Evolutionary conservation across 495 filamentous ascomycete species (phyloP).

Genomic region (Venustampulla echinocandica): DNA sequence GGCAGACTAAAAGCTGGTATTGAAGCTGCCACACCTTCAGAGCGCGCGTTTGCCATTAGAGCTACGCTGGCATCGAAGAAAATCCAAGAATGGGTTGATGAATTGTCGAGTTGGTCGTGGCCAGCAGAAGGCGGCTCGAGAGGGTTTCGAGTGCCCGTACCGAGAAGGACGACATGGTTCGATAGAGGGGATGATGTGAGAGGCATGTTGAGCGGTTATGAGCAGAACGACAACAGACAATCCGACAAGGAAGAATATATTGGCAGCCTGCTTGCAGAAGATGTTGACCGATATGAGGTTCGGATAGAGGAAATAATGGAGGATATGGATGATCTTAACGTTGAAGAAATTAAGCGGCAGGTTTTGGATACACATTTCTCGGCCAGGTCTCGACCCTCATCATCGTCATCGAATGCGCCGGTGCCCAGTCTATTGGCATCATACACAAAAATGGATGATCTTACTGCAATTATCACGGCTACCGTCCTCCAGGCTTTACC

Average conservation of each 20-base stretch:
- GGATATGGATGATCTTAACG: slow-evolving; percentile 67
- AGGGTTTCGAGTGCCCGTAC: slow-evolving; percentile 43
- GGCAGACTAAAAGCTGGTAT: slow-evolving; percentile 53
- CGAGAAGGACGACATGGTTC: slow-evolving; percentile 28
- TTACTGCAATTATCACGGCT: slow-evolving; percentile 81
- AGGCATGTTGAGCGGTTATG: background rate
- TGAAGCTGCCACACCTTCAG: slow-evolving; percentile 53
- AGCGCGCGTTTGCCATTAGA: slow-evolving; percentile 63
- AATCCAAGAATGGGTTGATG: slow-evolving; percentile 66
- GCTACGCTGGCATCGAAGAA: slow-evolving; percentile 67
- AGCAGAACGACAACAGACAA: slow-evolving; percentile 9
- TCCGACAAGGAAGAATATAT: slow-evolving; percentile 42
- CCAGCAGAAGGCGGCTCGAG: slow-evolving; percentile 33
- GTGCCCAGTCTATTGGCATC: slow-evolving; percentile 31
- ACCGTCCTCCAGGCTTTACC: slow-evolving; percentile 82
- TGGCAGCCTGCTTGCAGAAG: slow-evolving; percentile 55
- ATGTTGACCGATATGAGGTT: slow-evolving; percentile 57
- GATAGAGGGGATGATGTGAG: slow-evolving; percentile 1
- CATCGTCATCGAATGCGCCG: slow-evolving; percentile 33
- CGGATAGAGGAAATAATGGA: slow-evolving; percentile 70
- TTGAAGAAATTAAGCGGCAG: slow-evolving; percentile 86
- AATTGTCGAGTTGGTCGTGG: slow-evolving; percentile 73
- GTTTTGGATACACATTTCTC: slow-evolving; percentile 72
- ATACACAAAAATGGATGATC: slow-evolving; percentile 58
- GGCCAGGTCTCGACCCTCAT: slow-evolving; percentile 42